phyloP scores from a whole-genome alignment of 768 basidiomycete species.

The Pisolithus tinctorius region DNA sequence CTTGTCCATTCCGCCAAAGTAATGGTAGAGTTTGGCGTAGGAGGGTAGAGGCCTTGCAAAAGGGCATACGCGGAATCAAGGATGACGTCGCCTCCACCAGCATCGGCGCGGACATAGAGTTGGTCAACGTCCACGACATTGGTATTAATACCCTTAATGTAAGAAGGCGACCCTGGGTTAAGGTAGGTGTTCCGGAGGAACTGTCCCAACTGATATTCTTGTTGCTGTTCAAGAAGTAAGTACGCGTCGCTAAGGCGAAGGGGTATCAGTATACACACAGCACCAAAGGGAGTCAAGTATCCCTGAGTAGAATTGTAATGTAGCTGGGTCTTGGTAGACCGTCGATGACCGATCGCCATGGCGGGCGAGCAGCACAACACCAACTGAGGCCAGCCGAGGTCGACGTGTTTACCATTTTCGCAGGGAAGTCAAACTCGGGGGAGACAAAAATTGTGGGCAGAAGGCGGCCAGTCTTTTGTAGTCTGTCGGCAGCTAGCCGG shows the following conservation, averaged over 20 bases:
- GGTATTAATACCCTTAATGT: conserved; percentile 58
- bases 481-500: too few species aligned
- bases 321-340: conserved; percentile 65
- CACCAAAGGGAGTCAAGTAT: conserved; percentile 68
- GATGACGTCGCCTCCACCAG: conserved; percentile 72
- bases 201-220: conserved; percentile 58
- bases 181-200: conserved; percentile 60
- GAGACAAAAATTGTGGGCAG: background rate
- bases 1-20: conserved; percentile 68
- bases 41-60: conserved; percentile 80
- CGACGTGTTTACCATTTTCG: conserved; percentile 19
- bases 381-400: conserved; percentile 40
- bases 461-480: too few species aligned
- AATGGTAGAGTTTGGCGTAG: conserved; percentile 56
- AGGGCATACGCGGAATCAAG: conserved; percentile 80
- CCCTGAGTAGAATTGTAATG: conserved; percentile 57
- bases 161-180: conserved; percentile 51
- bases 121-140: conserved; percentile 64
- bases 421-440: background rate
- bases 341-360: conserved; percentile 63
- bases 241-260: background rate
- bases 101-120: conserved; percentile 71
- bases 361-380: conserved; percentile 68
- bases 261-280: conserved; percentile 35
- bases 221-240: conserved; percentile 35